Evolutionary conservation across 805 yeast genomes (phyloP).

Genomic region (Candida golubevii): DNA sequence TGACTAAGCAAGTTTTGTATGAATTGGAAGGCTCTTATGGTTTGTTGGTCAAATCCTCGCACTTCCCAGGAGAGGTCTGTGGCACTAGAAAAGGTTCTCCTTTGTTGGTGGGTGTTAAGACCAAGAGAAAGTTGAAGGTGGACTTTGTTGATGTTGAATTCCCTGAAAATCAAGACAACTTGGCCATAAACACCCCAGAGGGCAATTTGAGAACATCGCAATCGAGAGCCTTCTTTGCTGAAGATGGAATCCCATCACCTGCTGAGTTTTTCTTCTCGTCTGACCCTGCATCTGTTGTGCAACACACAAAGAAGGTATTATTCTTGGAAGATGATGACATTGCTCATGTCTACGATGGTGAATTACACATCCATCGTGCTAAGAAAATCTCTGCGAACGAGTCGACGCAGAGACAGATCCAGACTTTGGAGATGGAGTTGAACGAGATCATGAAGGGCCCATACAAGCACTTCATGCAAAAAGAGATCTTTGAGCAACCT

Average conservation of each 20-base stretch:
- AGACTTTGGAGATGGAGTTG: conserved; percentile 93
- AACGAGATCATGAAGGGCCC: conserved; percentile 98
- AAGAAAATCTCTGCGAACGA: conserved; percentile 73
- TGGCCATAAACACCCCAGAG: conserved; percentile 51
- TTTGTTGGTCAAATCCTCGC: conserved; percentile 82
- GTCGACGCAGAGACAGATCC: conserved; percentile 92
- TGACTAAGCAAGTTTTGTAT: conserved; percentile 85
- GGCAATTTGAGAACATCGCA: conserved; percentile 76
- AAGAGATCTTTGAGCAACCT: conserved; percentile 98
- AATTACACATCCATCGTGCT: conserved; percentile 96
- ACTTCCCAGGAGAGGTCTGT: conserved; percentile 92
- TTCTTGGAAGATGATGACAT: conserved; percentile 97
- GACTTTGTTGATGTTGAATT: conserved; percentile 98
- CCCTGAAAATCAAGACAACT: conserved; percentile 54
- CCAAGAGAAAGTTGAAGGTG: conserved; percentile 90
- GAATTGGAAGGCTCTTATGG: conserved; percentile 99
- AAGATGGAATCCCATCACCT: conserved; percentile 88
- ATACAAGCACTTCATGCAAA: conserved; percentile 95
- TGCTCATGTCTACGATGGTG: conserved; percentile 97
- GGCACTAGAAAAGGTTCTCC: conserved; percentile 99
- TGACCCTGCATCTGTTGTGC: conserved; percentile 94
- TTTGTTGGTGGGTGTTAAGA: conserved; percentile 91
- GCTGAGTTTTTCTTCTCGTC: conserved; percentile 94
- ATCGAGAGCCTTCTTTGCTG: conserved; percentile 94
- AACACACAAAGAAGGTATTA: conserved; percentile 94